Evolutionary conservation across 202 grass and related monocot species (phyloP), one percentile per base, ranked within the genome.

Genomic region (Carex sylvatica): DNA sequence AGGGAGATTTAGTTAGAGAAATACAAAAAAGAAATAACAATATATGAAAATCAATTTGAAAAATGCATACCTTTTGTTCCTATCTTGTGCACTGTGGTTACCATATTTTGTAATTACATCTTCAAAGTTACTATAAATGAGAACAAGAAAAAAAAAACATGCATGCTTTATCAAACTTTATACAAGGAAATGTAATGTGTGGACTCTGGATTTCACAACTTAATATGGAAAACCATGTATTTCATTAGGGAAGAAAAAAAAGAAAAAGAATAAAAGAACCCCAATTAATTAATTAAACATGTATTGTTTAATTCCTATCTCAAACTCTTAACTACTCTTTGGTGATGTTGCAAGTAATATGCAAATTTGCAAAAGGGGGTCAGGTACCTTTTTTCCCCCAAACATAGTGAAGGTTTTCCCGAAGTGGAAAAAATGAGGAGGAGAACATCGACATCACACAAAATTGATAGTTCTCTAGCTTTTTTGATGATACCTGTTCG

Each of bases 351-450:
- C 1, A 47, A 24, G 0, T 47, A 72, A 72, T n/a, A 72, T 72
- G n/a, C 38, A 72, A 72, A 49, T 72, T 10, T 49, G n/a, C 51
- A 53, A 1, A 10, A 63, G 8, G 38, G 38, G 2, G 2, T 22
- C 46, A 49, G 2, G 22, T 86, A 98, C 96, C 92, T 92, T 11
- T 16, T 88, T 2, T 93, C 81, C 8, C 93, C 89, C 49, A 99
- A 26, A 78, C 91, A 99, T 8, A 99, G 66, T 24, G 89, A 91
- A 1, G 96, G 93, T 77, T 88, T 98, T 3, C 52, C 92, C 0
- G 65, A 38, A 5, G 90, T 88, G 4, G 95, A 95, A 80, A 98
- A 98, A 87, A 98, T 86, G 47, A 95, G 23, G 28, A 98, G 92
- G 10, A 95, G 78, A 4, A 94, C 87, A 40, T 91, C 61, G 2